A percentile compares a stretch with the other conserved stretches of the same genome.
These are phyloP conservation scores for Candida sanyaensis DNA, from an alignment of 1,139 yeast genomes.

Conservation along the genomic window DNA sequence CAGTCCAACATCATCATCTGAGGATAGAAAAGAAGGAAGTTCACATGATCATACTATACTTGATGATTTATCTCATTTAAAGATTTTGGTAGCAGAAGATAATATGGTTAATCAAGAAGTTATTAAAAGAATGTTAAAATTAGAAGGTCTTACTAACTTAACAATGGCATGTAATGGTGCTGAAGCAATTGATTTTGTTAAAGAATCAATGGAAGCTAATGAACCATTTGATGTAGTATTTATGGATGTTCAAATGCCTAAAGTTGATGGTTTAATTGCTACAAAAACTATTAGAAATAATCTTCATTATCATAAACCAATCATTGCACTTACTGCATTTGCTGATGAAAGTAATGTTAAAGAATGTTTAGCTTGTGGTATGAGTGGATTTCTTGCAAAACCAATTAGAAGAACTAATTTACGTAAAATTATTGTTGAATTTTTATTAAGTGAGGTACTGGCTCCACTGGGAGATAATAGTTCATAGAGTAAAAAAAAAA, in stretches of 20 bases:
- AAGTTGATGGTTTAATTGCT: constrained; percentile 82
- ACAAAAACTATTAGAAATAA: constrained; percentile 71
- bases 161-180: constrained; percentile 88
- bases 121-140: constrained; percentile 75
- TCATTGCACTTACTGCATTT: constrained; percentile 92
- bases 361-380: constrained; percentile 78
- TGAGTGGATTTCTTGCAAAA: constrained; percentile 85
- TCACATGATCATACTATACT: constrained; percentile 18
- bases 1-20: background rate
- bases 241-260: constrained; percentile 98
- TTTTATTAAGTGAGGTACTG: constrained; percentile 25
- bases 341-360: constrained; percentile 85
- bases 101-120: constrained; percentile 91
- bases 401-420: constrained; percentile 78
- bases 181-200: constrained; percentile 72
- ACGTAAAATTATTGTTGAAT: constrained; percentile 50
- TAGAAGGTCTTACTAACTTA: constrained; percentile 74
- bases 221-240: constrained; percentile 68
- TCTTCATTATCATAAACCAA: constrained; percentile 67
- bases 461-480: background rate
- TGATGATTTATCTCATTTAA: constrained; percentile 39
- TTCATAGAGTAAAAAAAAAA: too few species aligned
- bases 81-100: constrained; percentile 91
- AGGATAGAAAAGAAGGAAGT: background rate
- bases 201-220: constrained; percentile 44